Evolutionary conservation across 176 grass and related monocot species (phyloP), one percentile per base, ranked within the genome.

Genomic region (Avena eriantha): DNA sequence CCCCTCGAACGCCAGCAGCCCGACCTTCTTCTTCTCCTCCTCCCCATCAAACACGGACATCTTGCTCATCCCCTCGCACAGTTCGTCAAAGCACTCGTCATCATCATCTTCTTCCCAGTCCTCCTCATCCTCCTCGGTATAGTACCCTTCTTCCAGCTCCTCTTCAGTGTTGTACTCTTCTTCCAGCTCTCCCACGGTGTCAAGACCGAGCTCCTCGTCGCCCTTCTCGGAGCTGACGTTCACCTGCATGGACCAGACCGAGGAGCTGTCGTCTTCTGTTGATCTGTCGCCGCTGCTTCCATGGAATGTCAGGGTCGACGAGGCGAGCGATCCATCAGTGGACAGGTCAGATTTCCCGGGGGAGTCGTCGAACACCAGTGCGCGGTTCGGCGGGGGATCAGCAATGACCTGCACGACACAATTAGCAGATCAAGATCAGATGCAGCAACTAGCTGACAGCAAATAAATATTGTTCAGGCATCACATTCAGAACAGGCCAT

Each of bases 331-430:
- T 45, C 45, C 72, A 13, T 46, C 75, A 12, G 65, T 86, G 76
- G 89, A 90, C 17, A 23, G 18, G 21, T 86, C 91, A 0, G 80
- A 82, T 50, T 94, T 96, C 23, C 74, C 80, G 8, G 94, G 97
- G 33, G 97, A 96, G n/a, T 97, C 90, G n/a, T 96, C 94, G 48
- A 96, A 99, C 50, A 84, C 80, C 77, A 99, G 76, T 2, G 90
- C 89, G 8, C 94, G 92, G 66, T 90, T 88, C 51, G 73, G 83
- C 43, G 87, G 77, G 50, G 69, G 72, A 54, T 51, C 89, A 55
- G 69, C 77, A 71, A 81, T 80, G 50, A 35, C 49, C 90, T 91
- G 86, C 76, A 78, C 11, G 9, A 22, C 3, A 81, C 18, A 8
- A 80, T 16, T 10, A 43, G 41, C 39, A 86, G 15, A 34, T 86